phyloP scores from a whole-genome alignment of 2,329 filamentous ascomycete species.

The Neophaeococcomyces aloes region DNA sequence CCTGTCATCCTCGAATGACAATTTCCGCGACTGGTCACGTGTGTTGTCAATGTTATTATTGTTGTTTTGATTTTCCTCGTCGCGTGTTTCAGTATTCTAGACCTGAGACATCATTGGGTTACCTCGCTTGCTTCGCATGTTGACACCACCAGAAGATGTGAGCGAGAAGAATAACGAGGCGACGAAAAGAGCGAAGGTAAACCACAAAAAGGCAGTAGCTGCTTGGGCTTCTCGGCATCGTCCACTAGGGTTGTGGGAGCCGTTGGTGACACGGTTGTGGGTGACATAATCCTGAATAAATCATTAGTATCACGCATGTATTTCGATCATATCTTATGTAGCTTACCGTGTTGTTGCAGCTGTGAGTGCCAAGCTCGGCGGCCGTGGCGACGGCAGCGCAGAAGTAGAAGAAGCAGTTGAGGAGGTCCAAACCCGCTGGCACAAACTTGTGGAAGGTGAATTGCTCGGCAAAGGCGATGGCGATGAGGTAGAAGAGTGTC shows the following conservation, averaged over 20 bases:
- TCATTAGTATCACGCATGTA: not conserved
- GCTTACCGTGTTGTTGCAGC: constrained; percentile 38
- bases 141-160: constrained; percentile 26
- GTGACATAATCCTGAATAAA: constrained; percentile 28
- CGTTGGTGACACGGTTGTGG: constrained; percentile 38
- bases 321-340: not conserved
- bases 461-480: constrained; percentile 31
- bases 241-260: constrained; percentile 28
- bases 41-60: not conserved
- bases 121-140: constrained; percentile 27
- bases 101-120: constrained; percentile 37
- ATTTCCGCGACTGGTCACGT: too few species aligned
- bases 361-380: constrained; percentile 34
- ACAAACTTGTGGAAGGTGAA: constrained; percentile 35
- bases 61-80: constrained; percentile 1
- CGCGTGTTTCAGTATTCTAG: constrained; percentile 20
- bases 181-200: constrained; percentile 37
- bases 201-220: constrained; percentile 42
- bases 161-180: constrained; percentile 32
- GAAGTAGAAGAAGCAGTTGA: constrained; percentile 42
- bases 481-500: constrained; percentile 39
- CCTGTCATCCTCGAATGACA: not conserved
- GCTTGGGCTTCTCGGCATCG: constrained; percentile 44
- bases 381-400: constrained; percentile 39
- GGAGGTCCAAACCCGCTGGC: constrained; percentile 33